A percentile compares a stretch with the other conserved stretches of the same genome.
These are phyloP conservation scores for Aquilaria agallochum DNA, from an alignment of 441 rosid genomes.

Conservation along the genomic window DNA sequence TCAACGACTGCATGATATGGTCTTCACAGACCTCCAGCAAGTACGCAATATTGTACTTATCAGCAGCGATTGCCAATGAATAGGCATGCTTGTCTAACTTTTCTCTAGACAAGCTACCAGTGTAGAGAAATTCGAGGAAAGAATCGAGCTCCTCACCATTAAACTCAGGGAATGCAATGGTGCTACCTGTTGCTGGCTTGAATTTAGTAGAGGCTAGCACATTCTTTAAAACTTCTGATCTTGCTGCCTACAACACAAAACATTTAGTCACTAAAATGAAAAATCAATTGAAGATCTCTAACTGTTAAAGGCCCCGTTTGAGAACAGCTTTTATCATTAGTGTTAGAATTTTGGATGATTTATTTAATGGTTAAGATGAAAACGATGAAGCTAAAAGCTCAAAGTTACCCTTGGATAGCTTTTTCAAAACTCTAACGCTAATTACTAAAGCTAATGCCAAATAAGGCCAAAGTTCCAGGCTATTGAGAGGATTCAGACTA, in stretches of 20 bases:
- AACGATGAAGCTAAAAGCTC: too few species aligned
- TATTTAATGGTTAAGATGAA: too few species aligned
- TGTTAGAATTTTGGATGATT: too few species aligned
- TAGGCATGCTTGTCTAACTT: constrained; percentile 53
- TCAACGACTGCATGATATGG: constrained; percentile 43
- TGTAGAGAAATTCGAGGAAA: constrained; percentile 69
- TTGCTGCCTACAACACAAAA: constrained; percentile 46
- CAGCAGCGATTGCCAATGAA: constrained; percentile 53
- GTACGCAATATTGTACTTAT: constrained; percentile 69
- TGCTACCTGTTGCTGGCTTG: constrained; percentile 49
- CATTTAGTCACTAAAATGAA: too few species aligned
- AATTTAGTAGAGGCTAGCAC: constrained; percentile 55
- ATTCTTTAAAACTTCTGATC: constrained; percentile 73
- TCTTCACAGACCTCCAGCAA: constrained; percentile 51
- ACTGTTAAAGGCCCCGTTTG: too few species aligned
- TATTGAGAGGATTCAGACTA: too few species aligned
- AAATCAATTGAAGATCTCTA: too few species aligned
- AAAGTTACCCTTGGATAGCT: too few species aligned
- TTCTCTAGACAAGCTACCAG: constrained; percentile 41
- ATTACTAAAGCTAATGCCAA: too few species aligned
- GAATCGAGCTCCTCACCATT: constrained; percentile 61
- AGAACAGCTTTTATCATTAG: too few species aligned
- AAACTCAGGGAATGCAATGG: constrained; percentile 49
- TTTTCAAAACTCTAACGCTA: too few species aligned
- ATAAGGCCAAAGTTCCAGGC: too few species aligned